Conservation (phyloP, 495 filamentous ascomycete species). For the Parathielavia appendiculata region DNA sequence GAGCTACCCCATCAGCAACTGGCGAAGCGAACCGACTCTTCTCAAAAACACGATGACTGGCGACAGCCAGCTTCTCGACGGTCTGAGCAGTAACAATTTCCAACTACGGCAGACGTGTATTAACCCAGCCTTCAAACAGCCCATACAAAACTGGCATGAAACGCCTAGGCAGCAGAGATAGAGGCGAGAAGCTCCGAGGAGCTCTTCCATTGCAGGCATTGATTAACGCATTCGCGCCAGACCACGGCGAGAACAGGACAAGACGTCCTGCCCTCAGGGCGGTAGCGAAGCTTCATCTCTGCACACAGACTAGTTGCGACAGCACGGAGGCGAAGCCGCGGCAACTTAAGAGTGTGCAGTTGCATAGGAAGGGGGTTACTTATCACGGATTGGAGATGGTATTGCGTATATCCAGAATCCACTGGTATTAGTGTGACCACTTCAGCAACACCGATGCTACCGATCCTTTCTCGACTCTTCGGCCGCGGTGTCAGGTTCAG, state of each 20-base stretch:
- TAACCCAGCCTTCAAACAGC: slow-evolving; percentile 21
- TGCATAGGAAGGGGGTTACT: slow-evolving; percentile 9
- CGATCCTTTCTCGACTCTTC: slow-evolving; percentile 27
- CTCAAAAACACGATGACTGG: neutral
- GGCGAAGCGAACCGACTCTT: no score
- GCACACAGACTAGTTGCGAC: slow-evolving; percentile 95
- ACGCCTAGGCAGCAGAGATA: slow-evolving; percentile 18
- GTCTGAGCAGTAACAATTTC: no score
- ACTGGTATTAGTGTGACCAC: slow-evolving; percentile 2
- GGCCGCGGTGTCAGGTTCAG: slow-evolving; percentile 1
- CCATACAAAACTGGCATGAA: slow-evolving; percentile 7
- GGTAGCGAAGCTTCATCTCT: slow-evolving; percentile 57
- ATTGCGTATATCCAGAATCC: neutral
- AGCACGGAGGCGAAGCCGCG: slow-evolving; percentile 65
- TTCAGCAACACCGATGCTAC: neutral
- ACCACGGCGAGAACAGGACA: slow-evolving; percentile 31
- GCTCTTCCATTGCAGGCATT: slow-evolving; percentile 9
- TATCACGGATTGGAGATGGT: neutral
- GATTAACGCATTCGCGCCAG: slow-evolving; percentile 23
- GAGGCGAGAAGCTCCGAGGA: slow-evolving; percentile 18
- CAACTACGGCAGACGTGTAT: slow-evolving; percentile 15
- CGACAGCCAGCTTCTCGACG: no score
- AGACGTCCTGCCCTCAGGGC: slow-evolving; percentile 40
- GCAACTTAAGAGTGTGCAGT: slow-evolving; percentile 92
- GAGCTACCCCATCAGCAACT: no score